Evolutionary conservation across 2,329 filamentous ascomycete genomes (phyloP).

Genomic region (Xylaria polymorpha): DNA sequence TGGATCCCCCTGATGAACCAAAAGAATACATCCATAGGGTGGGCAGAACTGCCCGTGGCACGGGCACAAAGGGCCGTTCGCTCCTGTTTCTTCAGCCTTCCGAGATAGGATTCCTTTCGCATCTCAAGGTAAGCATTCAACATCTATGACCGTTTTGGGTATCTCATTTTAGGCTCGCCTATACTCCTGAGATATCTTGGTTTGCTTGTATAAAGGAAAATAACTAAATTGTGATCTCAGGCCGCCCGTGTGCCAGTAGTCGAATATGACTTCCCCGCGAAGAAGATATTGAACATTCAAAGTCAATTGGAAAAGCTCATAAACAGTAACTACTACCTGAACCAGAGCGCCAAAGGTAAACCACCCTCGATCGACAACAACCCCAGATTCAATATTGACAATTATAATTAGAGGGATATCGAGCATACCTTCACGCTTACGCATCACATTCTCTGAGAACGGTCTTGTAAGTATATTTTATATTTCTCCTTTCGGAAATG

Average conservation of each 20-base stretch:
- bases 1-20: constrained; percentile 88
- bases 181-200: not conserved
- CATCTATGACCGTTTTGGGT: not conserved
- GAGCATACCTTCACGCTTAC: constrained; percentile 94
- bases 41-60: constrained; percentile 89
- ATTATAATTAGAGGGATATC: constrained; percentile 48
- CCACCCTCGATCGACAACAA: constrained; percentile 60
- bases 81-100: constrained; percentile 93
- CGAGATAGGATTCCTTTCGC: constrained; percentile 91
- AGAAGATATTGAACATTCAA: constrained; percentile 92
- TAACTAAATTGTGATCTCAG: constrained; percentile 12
- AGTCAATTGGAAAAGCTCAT: constrained; percentile 95
- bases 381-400: constrained; percentile 9
- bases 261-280: constrained; percentile 93
- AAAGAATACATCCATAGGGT: constrained; percentile 74
- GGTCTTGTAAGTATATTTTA: constrained; percentile 82
- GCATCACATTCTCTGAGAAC: constrained; percentile 80
- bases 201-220: not conserved
- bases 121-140: constrained; percentile 72
- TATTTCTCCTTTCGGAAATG: constrained; percentile 36
- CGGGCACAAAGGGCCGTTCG: constrained; percentile 84
- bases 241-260: constrained; percentile 89
- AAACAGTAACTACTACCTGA: constrained; percentile 94
- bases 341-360: constrained; percentile 80
- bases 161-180: not conserved